These are phyloP conservation scores for Vicia faba DNA, from an alignment of 306 rosid species.

Conservation along the genomic window DNA sequence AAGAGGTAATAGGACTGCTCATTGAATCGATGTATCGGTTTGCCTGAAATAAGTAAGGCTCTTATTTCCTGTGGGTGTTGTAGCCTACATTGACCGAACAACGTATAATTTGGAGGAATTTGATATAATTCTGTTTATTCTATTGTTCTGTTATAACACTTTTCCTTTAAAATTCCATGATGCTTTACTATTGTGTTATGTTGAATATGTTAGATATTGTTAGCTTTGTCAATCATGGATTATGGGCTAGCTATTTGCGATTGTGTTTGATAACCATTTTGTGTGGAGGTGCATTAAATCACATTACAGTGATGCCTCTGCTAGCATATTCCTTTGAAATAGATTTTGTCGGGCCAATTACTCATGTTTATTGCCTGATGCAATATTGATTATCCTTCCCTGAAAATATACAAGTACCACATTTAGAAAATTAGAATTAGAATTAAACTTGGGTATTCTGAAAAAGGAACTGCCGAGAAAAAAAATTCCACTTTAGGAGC, in stretches of 20 bases:
- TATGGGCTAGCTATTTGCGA: constrained; percentile 6
- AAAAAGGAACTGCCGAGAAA: too few species aligned
- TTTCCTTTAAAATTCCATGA: background rate
- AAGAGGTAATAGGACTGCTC: background rate
- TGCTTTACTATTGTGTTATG: constrained; percentile 9
- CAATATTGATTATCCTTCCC: too few species aligned
- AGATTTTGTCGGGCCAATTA: too few species aligned
- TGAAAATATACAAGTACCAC: too few species aligned
- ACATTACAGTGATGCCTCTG: too few species aligned
- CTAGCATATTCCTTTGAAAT: too few species aligned
- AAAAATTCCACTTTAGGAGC: too few species aligned
- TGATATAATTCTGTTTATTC: background rate
- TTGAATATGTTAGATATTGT: constrained; percentile 16
- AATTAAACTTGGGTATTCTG: too few species aligned
- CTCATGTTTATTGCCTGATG: too few species aligned
- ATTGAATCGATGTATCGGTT: too few species aligned
- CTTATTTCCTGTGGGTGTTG: background rate
- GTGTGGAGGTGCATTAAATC: background rate
- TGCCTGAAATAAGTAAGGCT: too few species aligned
- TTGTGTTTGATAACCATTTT: background rate
- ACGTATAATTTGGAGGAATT: background rate
- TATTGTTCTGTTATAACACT: background rate
- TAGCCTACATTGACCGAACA: background rate
- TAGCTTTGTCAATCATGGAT: background rate
- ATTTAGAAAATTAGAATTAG: too few species aligned